Conservation (phyloP, 805 yeast species). For the Brettanomyces custersianus region DNA sequence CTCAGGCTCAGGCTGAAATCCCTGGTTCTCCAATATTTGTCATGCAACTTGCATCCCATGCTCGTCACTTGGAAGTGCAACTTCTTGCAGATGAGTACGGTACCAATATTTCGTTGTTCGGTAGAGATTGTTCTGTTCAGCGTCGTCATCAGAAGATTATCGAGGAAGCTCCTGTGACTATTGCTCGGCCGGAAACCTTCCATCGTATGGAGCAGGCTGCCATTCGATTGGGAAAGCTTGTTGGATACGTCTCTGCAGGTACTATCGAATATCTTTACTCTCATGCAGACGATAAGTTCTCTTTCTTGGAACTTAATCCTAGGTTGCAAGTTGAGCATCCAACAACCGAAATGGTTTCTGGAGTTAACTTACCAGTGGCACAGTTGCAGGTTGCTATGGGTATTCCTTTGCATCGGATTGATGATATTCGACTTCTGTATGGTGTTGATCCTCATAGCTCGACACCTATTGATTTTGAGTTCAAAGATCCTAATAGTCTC, state of each 20-base stretch:
- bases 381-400: slow-evolving; percentile 99
- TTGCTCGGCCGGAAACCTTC: slow-evolving; percentile 83
- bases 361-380: slow-evolving; percentile 96
- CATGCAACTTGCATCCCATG: slow-evolving; percentile 95
- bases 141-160: slow-evolving; percentile 98
- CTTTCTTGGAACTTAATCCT: slow-evolving; percentile 94
- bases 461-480: slow-evolving; percentile 85
- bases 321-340: slow-evolving; percentile 99
- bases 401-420: slow-evolving; percentile 89
- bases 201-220: slow-evolving; percentile 94
- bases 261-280: slow-evolving; percentile 96
- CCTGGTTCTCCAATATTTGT: slow-evolving; percentile 99
- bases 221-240: slow-evolving; percentile 90
- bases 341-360: slow-evolving; percentile 98
- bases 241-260: slow-evolving; percentile 98
- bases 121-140: slow-evolving; percentile 99
- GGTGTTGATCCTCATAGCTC: slow-evolving; percentile 95
- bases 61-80: slow-evolving; percentile 98
- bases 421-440: slow-evolving; percentile 84
- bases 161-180: slow-evolving; percentile 98
- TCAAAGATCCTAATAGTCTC: slow-evolving; percentile 61
- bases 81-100: slow-evolving; percentile 97
- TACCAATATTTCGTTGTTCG: slow-evolving; percentile 91
- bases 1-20: slow-evolving; percentile 94
- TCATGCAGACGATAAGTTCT: slow-evolving; percentile 87